These are phyloP conservation scores for Septoria petroselini DNA, from an alignment of 2,329 filamentous ascomycete genomes.

Conservation along the genomic window DNA sequence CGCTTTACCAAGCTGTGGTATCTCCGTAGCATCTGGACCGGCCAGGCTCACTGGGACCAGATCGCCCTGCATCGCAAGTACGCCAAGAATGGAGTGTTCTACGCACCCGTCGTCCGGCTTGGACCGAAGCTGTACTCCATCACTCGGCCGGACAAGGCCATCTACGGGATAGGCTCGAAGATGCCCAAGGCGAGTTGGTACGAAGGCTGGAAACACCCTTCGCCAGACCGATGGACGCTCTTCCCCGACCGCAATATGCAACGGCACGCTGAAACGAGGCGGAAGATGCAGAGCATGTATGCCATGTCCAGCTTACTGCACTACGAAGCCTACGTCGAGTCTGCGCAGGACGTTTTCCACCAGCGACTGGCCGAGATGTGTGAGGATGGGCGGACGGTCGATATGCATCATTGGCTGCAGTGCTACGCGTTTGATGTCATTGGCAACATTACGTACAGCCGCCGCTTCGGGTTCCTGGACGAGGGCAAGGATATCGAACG, in stretches of 20 bases:
- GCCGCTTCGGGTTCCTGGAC: slow-evolving; percentile 41
- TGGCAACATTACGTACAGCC: slow-evolving; percentile 37
- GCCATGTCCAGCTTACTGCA: slow-evolving; percentile 27
- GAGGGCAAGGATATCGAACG: slow-evolving; percentile 36
- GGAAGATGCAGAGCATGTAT: slow-evolving; percentile 28
- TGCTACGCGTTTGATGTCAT: slow-evolving; percentile 45
- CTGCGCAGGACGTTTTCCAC: slow-evolving; percentile 18
- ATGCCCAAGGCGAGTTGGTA: slow-evolving; percentile 30
- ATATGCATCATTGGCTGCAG: slow-evolving; percentile 28
- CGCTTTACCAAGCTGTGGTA: slow-evolving; percentile 29
- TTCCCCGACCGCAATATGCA: slow-evolving; percentile 24
- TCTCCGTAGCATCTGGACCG: slow-evolving; percentile 23
- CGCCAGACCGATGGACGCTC: slow-evolving; percentile 19
- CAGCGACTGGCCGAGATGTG: slow-evolving; percentile 20
- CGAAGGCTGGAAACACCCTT: slow-evolving; percentile 20
- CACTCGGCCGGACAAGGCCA: slow-evolving; percentile 18
- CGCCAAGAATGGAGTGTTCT: slow-evolving; percentile 19
- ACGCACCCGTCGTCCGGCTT: slow-evolving; percentile 26
- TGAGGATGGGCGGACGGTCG: slow-evolving; percentile 12
- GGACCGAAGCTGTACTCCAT: slow-evolving; percentile 28
- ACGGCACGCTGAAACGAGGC: slow-evolving; percentile 22
- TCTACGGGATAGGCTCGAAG: slow-evolving; percentile 27
- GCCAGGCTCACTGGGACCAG: slow-evolving; percentile 26
- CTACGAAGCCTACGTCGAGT: slow-evolving; percentile 27
- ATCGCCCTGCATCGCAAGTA: slow-evolving; percentile 27